Conservation (phyloP, 1,284 basidiomycete genomes). For the Puccinia sorghi region DNA sequence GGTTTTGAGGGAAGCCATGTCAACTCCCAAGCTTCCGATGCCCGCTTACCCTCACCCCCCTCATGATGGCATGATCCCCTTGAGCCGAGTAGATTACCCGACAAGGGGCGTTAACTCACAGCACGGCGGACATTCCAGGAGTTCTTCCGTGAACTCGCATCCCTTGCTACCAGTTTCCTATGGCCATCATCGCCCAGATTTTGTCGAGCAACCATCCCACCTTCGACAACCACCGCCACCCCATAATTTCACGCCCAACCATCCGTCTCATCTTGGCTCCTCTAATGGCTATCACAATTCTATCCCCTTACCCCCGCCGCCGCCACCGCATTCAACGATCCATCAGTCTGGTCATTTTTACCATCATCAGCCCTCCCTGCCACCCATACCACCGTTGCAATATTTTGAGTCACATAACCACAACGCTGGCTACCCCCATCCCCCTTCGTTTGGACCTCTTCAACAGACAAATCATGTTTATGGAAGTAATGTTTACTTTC, state of each 20-base stretch:
- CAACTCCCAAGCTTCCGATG: slow-evolving; percentile 3
- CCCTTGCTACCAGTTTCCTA: neutral
- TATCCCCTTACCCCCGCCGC: slow-evolving; percentile 13
- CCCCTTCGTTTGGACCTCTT: slow-evolving; percentile 1
- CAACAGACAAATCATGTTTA: slow-evolving; percentile 7
- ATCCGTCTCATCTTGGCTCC: slow-evolving; percentile 9
- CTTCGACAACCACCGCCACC: slow-evolving; percentile 17
- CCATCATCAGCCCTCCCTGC: slow-evolving; percentile 20
- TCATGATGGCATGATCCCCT: neutral
- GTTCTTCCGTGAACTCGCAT: slow-evolving; percentile 4
- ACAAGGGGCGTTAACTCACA: neutral
- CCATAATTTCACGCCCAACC: neutral
- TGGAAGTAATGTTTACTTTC: neutral
- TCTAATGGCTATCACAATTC: neutral
- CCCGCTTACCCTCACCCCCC: slow-evolving; percentile 6
- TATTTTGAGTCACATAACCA: slow-evolving; percentile 27
- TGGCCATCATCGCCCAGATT: slow-evolving; percentile 1
- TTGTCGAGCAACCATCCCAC: neutral
- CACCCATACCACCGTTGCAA: slow-evolving; percentile 20
- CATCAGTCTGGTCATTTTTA: slow-evolving; percentile 17
- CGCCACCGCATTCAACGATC: slow-evolving; percentile 2
- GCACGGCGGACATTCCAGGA: slow-evolving; percentile 21
- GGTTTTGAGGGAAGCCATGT: slow-evolving; percentile 33
- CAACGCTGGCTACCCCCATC: slow-evolving; percentile 29
- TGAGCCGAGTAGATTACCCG: slow-evolving; percentile 2